Evolutionary conservation across 257 asterid genomes (phyloP), one percentile per base, ranked within the genome.

Genomic region (Vinca minor): DNA sequence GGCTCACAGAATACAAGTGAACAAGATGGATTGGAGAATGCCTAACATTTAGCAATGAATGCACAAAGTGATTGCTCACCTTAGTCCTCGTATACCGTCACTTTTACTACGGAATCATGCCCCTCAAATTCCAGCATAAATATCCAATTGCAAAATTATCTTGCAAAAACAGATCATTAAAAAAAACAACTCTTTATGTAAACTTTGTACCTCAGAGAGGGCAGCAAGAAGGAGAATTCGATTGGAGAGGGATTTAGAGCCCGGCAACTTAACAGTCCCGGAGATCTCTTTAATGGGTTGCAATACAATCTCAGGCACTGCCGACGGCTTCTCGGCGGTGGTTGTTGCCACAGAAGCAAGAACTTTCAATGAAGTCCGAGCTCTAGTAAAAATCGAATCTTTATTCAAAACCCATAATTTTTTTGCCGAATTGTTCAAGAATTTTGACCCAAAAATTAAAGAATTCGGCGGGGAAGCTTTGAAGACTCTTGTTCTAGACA

Each of bases 161-260:
- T n/a, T n/a, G n/a, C n/a, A n/a, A 10, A n/a, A 28, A 53, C 10
- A 4, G 21, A 31, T 32, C 25, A 29, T 17, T n/a, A n/a, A n/a
- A 56, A 56, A 56, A 18, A 17, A 17, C 2, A 14, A 15, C 12
- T 56, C 23, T 17, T 2, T 14, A 73, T 38, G 20, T 41, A 73
- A 28, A 57, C 25, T 46, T 47, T 46, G 63, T 65, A 93, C 99
- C 97, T 93, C 90, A 62, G 96, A 79, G 52, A 91, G 89, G 59
- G 99, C 97, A 73, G 99, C 99, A 52, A 93, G 94, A 61, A 93
- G 97, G 48, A 93, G 87, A 83, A 93, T 82, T 39, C 99, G 87
- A 79, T 93, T 93, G 67, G 99, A 93, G 39, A 93, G 93, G 20
- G 98, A 93, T 62, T 93, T 93, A 8, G 98, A 93, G 52, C 98